Conservation (phyloP, 1,139 yeast genomes). For the Debaryomyces fabryi region DNA sequence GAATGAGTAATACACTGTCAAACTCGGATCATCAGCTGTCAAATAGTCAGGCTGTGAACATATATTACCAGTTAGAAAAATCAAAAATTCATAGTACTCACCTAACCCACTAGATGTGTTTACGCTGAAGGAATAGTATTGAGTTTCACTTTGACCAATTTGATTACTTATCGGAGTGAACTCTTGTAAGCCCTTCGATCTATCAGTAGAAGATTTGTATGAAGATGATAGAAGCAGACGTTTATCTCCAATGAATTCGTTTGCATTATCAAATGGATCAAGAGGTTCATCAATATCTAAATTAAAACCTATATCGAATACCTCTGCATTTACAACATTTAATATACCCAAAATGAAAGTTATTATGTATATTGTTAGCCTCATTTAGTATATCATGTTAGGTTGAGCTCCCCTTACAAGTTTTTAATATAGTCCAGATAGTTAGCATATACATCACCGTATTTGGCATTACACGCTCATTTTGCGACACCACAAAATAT, state of each 20-base stretch:
- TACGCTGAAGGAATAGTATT: slow-evolving; percentile 48
- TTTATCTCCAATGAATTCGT: not conserved
- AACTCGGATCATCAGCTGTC: slow-evolving; percentile 32
- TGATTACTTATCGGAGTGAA: slow-evolving; percentile 47
- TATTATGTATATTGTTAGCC: not conserved
- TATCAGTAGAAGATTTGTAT: not conserved
- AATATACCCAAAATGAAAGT: not conserved
- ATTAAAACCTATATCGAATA: slow-evolving; percentile 14
- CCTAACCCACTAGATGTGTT: slow-evolving; percentile 51
- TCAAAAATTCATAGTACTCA: slow-evolving; percentile 52
- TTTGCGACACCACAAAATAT: not conserved
- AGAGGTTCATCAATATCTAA: slow-evolving; percentile 16
- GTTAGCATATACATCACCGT: not conserved
- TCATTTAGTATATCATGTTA: slow-evolving; percentile 4
- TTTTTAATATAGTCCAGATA: not conserved
- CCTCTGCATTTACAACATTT: slow-evolving; percentile 6
- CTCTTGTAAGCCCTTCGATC: slow-evolving; percentile 40
- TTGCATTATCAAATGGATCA: slow-evolving; percentile 6
- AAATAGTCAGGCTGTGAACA: slow-evolving; percentile 50
- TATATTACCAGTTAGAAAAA: slow-evolving; percentile 63
- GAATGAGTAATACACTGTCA: slow-evolving; percentile 54
- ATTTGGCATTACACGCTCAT: slow-evolving; percentile 1
- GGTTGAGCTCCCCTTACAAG: not conserved
- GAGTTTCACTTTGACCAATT: slow-evolving; percentile 42
- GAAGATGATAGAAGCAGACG: not conserved